Evolutionary conservation across 257 asterid genomes (phyloP).

Genomic region (Nicotiana knightiana): DNA sequence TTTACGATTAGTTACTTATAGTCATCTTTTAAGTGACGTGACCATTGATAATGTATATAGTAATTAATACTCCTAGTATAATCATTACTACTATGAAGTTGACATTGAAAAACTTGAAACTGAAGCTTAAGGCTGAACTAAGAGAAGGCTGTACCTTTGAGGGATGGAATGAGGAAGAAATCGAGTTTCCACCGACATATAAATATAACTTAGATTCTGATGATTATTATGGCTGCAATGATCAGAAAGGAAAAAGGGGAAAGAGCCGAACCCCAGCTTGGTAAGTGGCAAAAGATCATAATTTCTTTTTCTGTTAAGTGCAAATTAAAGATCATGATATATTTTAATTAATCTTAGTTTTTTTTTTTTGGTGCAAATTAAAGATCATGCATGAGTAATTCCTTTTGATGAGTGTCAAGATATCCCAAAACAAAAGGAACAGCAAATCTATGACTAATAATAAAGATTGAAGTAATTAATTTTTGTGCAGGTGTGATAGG

Average conservation of each 20-base stretch:
- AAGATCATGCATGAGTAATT: too few relatives aligned
- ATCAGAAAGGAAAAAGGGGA: constrained; percentile 27
- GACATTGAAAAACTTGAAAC: constrained; percentile 17
- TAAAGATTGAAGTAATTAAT: neutral
- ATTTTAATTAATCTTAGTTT: too few relatives aligned
- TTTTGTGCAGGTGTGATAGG: constrained; percentile 54
- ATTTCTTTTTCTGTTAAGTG: neutral
- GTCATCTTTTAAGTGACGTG: too few relatives aligned
- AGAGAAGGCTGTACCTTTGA: constrained; percentile 41
- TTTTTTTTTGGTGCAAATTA: too few relatives aligned
- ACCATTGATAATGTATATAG: too few relatives aligned
- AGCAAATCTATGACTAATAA: constrained; percentile 8
- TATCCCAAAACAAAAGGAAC: neutral
- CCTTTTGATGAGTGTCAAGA: too few relatives aligned
- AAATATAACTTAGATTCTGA: constrained; percentile 47
- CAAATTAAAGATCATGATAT: neutral
- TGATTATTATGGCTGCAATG: constrained; percentile 42
- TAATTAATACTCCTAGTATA: too few relatives aligned
- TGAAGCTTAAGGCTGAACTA: constrained; percentile 55
- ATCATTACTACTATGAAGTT: neutral
- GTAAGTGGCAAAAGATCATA: constrained; percentile 24
- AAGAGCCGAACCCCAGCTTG: constrained; percentile 57
- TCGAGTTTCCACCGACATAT: constrained; percentile 58
- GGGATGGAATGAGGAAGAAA: constrained; percentile 57
- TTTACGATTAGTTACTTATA: too few relatives aligned